Base-by-base conservation (phyloP, 2,329 filamentous ascomycete genomes). In the Escovopsis sp. region DNA sequence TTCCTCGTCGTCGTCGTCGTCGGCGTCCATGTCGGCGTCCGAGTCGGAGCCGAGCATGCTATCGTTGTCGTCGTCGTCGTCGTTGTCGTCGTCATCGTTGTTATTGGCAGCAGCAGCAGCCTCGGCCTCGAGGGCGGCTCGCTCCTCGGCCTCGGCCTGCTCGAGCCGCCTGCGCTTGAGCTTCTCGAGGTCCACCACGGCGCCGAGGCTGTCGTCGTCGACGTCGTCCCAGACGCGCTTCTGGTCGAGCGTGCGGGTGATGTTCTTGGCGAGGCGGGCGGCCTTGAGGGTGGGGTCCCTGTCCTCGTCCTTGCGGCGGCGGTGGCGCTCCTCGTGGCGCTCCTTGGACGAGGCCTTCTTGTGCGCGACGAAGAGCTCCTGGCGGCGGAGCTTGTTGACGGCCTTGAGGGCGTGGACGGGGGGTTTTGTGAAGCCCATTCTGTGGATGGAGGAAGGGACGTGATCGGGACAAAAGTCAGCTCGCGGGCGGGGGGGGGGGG, bases 141-240 rank as follows among this genome's bases (percentile, higher is more conserved):
- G 64, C 37, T 68, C 62, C 37, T 63, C 57, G 41, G 68, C 67
- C 38, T 66, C 61, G 33, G 62, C 57, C 50, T 72, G 65, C 33
- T 70, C 65, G 37, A 76, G 58, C 37, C 66, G 65, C 49, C 67
- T 56, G 45, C 65, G 63, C 59, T 72, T 76, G 45, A 75, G 52
- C 48, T 70, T 63, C 45, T 73, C 68, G 36, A 78, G 57, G 42
- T 78, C 70, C 23, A 77, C 70, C 44, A 62, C 60, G 12, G 60
- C 59, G 42, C 66, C 68, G 5, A 75, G 60, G 33, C 61, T 67
- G 44, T 78, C 72, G 37, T 70, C 69, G 33, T 76, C 76, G 34
- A 72, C 71, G 35, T 87, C 77, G 48, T 94, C 87, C 84, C 85
- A 96, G 23, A 84, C 76, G 54, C 90, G 75, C 65, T 94, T 94